phyloP scores from a whole-genome alignment of 192 early-diverging fungal species.

The Cetraspora pellucida region DNA sequence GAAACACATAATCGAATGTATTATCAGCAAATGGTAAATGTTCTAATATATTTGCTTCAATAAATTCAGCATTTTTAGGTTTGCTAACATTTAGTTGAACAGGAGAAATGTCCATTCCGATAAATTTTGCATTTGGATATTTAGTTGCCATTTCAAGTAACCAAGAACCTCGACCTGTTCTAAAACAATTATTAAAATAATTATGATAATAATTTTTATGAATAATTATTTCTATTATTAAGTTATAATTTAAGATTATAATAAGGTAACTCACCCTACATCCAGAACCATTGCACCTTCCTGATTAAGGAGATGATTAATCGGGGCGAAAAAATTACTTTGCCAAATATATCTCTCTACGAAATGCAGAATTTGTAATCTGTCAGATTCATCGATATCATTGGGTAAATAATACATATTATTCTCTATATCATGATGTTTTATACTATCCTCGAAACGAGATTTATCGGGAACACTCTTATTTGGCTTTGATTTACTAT shows the following conservation, averaged over 20 bases:
- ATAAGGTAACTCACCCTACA: background rate
- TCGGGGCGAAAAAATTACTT: background rate
- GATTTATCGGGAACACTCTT: too few relatives aligned
- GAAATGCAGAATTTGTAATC: constrained; percentile 20
- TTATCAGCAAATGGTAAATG: constrained; percentile 46
- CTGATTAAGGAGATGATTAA: background rate
- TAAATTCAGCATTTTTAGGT: constrained; percentile 29
- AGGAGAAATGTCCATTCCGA: constrained; percentile 11
- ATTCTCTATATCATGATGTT: background rate
- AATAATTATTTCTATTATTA: background rate
- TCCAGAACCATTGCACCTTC: background rate
- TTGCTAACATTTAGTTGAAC: background rate
- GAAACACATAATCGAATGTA: constrained; percentile 50
- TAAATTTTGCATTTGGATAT: constrained; percentile 6
- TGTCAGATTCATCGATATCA: background rate
- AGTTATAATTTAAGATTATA: background rate
- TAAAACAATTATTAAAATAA: background rate
- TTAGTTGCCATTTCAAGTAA: constrained; percentile 17
- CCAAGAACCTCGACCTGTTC: constrained; percentile 16
- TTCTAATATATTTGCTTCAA: constrained; percentile 40
- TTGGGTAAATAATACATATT: constrained; percentile 11
- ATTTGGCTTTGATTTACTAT: too few relatives aligned
- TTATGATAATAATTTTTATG: background rate
- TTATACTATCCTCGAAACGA: background rate
- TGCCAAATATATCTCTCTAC: background rate